Percentiles rank a stretch among this genome's conserved stretches.
These are phyloP conservation scores for Austroboletus eburneus DNA, from an alignment of 768 basidiomycete genomes.

Conservation along the genomic window DNA sequence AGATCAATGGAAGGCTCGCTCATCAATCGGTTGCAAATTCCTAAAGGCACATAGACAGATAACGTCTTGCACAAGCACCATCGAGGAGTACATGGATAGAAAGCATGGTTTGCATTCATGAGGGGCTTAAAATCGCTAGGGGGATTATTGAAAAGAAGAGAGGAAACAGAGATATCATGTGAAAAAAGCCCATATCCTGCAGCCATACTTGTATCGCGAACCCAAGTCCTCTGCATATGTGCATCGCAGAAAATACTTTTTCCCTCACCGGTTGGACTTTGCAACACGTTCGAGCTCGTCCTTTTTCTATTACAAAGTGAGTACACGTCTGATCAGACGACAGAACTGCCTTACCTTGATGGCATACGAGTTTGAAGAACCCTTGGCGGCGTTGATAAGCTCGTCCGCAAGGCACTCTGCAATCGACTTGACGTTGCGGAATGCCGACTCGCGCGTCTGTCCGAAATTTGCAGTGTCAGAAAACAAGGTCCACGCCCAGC, in stretches of 20 bases:
- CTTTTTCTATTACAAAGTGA: constrained; percentile 67
- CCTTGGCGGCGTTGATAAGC: constrained; percentile 99
- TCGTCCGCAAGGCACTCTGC: constrained; percentile 99
- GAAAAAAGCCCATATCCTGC: constrained; percentile 20
- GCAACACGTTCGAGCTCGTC: constrained; percentile 99
- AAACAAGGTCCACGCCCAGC: too few species aligned
- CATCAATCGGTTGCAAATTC: too few species aligned
- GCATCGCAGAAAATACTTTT: neutral
- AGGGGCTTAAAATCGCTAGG: constrained; percentile 6
- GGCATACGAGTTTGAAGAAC: constrained; percentile 99
- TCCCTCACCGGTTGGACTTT: constrained; percentile 97
- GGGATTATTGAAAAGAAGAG: constrained; percentile 6
- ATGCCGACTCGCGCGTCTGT: constrained; percentile 98
- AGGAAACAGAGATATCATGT: constrained; percentile 2
- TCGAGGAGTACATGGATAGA: constrained; percentile 17
- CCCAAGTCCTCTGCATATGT: constrained; percentile 6
- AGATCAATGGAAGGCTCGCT: too few species aligned
- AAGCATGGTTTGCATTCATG: constrained; percentile 27
- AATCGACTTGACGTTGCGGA: constrained; percentile 99
- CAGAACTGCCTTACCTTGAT: constrained; percentile 70
- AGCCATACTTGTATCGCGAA: constrained; percentile 14
- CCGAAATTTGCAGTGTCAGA: too few species aligned
- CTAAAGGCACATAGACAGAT: too few species aligned
- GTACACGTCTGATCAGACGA: neutral
- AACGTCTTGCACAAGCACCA: constrained; percentile 10